Evolutionary conservation across 495 filamentous ascomycete genomes (phyloP), one percentile per base, ranked within the genome.

Genomic region (Sordaria brevicollis): DNA sequence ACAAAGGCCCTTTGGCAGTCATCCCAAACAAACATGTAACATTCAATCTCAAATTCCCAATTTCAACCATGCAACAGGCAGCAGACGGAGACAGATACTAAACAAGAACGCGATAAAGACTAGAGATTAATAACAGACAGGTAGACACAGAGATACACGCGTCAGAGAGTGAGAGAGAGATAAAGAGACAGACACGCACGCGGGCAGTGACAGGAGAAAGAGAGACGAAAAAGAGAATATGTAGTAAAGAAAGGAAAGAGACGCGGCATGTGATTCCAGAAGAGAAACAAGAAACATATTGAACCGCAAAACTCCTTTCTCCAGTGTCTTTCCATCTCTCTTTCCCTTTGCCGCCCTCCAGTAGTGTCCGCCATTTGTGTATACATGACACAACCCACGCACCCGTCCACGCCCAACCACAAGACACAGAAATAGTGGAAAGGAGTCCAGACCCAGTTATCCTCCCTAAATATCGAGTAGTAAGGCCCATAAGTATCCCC

Each of bases 51-150:
- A 31, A 31, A 31, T 17, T 4, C 49, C 49, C 25, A 62, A 31
- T 62, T 62, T 62, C 25, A 62, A 62, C 69, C 67, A 34, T 65
- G 35, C 67, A 67, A 54, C 34, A 37, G 38, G 11, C 65, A 69
- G 37, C 65, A 37, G 67, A 66, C 37, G 65, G 11, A 70, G 57
- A 33, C 62, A 68, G 39, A 57, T 36, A 71, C 21, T 35, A 65
- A 69, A 74, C 70, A 70, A 76, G 72, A 66, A 72, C 75, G 66
- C 78, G 72, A 75, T 69, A 72, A 62, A 62, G n/a, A 62, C 49
- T 62, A 62, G 25, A 62, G 25, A 78, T 79, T 79, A 79, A 75
- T 76, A 77, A 76, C 77, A 72, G 71, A 76, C 74, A 76, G 74
- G 68, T 62, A 62, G 49, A 31, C 49, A 17, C 49, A 29, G 43